Evolutionary conservation across 2,329 filamentous ascomycete species (phyloP).

Genomic region (Massarina eburnea): DNA sequence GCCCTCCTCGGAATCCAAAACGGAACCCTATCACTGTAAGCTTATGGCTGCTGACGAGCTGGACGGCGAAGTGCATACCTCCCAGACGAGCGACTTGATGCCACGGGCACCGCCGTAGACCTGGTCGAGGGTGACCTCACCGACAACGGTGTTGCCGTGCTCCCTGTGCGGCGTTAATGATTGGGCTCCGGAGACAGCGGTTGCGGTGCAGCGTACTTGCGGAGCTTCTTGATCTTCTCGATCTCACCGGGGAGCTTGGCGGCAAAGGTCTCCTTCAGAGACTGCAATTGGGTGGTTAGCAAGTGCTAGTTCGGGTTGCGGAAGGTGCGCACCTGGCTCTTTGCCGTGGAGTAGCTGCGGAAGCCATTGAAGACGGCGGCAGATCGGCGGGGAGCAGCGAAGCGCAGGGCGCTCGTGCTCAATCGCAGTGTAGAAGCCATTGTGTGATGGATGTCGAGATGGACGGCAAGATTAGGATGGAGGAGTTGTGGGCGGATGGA

Average conservation of each 20-base stretch:
- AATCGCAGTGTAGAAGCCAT: slow-evolving; percentile 87
- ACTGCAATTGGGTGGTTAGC: slow-evolving; percentile 58
- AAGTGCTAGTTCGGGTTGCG: slow-evolving; percentile 12
- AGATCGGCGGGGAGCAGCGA: slow-evolving; percentile 65
- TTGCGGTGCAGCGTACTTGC: slow-evolving; percentile 65
- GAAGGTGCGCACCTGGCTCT: slow-evolving; percentile 70
- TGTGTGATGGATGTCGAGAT: slow-evolving; percentile 43
- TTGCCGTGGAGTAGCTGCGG: slow-evolving; percentile 85
- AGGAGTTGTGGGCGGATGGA: slow-evolving; percentile 38
- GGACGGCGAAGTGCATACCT: slow-evolving; percentile 53
- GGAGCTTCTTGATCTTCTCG: slow-evolving; percentile 98
- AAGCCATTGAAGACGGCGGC: slow-evolving; percentile 77
- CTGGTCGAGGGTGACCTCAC: slow-evolving; percentile 98
- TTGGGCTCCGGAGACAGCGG: slow-evolving; percentile 12
- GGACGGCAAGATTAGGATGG: slow-evolving; percentile 31
- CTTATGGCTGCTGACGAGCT: slow-evolving; percentile 4
- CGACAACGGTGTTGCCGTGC: slow-evolving; percentile 90
- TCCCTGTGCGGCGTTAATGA: slow-evolving; percentile 63
- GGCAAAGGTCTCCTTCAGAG: slow-evolving; percentile 97
- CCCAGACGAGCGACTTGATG: slow-evolving; percentile 98
- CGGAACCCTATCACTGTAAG: slow-evolving; percentile 65
- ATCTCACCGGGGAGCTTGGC: slow-evolving; percentile 94
- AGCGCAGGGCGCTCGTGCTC: slow-evolving; percentile 78
- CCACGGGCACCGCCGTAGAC: slow-evolving; percentile 99
- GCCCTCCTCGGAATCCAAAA: slow-evolving; percentile 97